Conservation (phyloP, 225 moss, liverwort and hornwort genomes). For the Physcomitrellopsis africana region DNA sequence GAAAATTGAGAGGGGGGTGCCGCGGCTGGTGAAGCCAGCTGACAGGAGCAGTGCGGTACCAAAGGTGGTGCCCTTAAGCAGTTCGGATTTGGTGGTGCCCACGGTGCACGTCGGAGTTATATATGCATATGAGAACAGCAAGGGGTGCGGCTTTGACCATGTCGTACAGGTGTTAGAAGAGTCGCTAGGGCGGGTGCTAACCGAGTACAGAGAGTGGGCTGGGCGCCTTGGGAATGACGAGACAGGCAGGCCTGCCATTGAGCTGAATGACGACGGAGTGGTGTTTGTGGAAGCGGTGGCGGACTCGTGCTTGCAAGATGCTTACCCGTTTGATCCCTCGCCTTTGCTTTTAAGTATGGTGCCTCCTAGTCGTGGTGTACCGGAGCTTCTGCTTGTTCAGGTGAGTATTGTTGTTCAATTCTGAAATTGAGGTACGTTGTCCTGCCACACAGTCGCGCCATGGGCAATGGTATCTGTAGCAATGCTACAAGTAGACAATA, state of each 20-base stretch:
- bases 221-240: slow-evolving; percentile 67
- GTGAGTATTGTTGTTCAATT: slow-evolving; percentile 19
- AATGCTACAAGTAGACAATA: neutral
- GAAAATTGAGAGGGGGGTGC: slow-evolving; percentile 53
- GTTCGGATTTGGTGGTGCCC: slow-evolving; percentile 86
- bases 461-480: neutral
- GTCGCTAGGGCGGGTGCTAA: slow-evolving; percentile 52
- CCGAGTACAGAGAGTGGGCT: slow-evolving; percentile 81
- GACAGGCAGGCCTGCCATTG: slow-evolving; percentile 69
- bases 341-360: slow-evolving; percentile 67
- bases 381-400: slow-evolving; percentile 89
- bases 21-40: slow-evolving; percentile 55
- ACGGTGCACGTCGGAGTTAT: slow-evolving; percentile 89
- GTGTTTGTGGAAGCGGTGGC: slow-evolving; percentile 78
- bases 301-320: slow-evolving; percentile 46
- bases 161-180: slow-evolving; percentile 47
- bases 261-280: slow-evolving; percentile 64
- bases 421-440: neutral
- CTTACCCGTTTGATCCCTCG: slow-evolving; percentile 87
- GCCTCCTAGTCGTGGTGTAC: slow-evolving; percentile 74
- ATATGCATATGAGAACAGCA: slow-evolving; percentile 52
- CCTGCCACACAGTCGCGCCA: neutral
- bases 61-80: slow-evolving; percentile 53
- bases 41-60: neutral
- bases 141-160: slow-evolving; percentile 10